phyloP scores from a whole-genome alignment of 1,284 basidiomycete genomes.

The Lentinula novae-zelandiae region DNA sequence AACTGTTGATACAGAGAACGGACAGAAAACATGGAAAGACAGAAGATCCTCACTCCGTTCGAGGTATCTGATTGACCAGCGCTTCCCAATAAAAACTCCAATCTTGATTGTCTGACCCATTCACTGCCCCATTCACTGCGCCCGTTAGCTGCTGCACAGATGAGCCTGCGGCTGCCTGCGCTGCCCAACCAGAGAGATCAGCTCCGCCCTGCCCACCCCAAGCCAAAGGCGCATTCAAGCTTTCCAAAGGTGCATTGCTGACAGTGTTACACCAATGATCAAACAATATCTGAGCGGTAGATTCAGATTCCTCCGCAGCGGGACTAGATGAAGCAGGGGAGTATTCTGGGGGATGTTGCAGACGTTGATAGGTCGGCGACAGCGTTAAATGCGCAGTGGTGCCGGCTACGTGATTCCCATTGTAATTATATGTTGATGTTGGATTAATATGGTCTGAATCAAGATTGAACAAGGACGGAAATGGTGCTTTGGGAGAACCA shows the following conservation, averaged over 20 bases:
- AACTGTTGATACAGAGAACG: not conserved
- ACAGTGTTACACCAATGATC: conserved; percentile 81
- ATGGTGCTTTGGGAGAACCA: conserved; percentile 29
- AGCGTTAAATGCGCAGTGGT: conserved; percentile 34
- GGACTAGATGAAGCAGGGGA: conserved; percentile 66
- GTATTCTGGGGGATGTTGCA: conserved; percentile 49
- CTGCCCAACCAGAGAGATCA: conserved; percentile 58
- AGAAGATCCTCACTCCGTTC: conserved; percentile 16
- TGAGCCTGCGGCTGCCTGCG: conserved; percentile 25
- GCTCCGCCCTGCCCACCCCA: conserved; percentile 60
- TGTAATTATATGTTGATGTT: conserved; percentile 20
- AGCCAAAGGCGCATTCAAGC: conserved; percentile 45
- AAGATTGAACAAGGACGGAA: conserved; percentile 33
- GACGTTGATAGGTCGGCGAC: conserved; percentile 56
- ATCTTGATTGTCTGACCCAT: conserved; percentile 61
- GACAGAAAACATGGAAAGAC: not conserved
- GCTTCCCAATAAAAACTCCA: conserved; percentile 84
- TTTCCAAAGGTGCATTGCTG: conserved; percentile 59
- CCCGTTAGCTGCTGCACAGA: conserved; percentile 28
- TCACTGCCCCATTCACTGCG: conserved; percentile 39
- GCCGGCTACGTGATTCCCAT: conserved; percentile 19
- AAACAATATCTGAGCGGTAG: conserved; percentile 66
- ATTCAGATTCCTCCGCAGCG: conserved; percentile 62
- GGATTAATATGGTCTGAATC: conserved; percentile 17
- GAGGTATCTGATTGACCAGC: conserved; percentile 71